Evolutionary conservation across 148 eudicot species (phyloP).

Genomic region (Nyssa sinensis): DNA sequence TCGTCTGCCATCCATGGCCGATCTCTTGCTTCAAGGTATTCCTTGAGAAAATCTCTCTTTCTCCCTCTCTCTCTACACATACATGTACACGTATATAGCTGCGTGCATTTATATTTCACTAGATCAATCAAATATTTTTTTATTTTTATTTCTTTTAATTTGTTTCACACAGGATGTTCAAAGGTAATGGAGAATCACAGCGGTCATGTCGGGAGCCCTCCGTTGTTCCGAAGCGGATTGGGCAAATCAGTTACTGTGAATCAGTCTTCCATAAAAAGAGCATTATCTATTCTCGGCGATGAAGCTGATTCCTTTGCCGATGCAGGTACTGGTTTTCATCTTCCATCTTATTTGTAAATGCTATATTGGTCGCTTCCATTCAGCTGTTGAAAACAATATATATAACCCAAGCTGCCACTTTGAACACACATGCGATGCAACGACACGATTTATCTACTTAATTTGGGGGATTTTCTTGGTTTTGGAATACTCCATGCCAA

Average conservation of each 20-base stretch:
- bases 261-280: conserved; percentile 53
- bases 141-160: neutral
- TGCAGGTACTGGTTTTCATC: conserved; percentile 16
- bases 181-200: conserved; percentile 33
- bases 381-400: neutral
- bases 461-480: conserved; percentile 1
- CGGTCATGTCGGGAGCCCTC: conserved; percentile 19
- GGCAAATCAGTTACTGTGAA: conserved; percentile 54
- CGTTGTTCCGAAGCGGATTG: conserved; percentile 53
- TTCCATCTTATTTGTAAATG: neutral
- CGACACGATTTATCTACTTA: neutral
- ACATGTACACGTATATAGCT: neutral
- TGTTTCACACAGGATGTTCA: conserved; percentile 42
- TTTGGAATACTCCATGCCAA: neutral
- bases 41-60: neutral
- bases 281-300: conserved; percentile 45
- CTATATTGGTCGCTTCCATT: neutral
- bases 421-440: too few species aligned
- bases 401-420: neutral
- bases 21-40: conserved; percentile 65
- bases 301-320: conserved; percentile 16
- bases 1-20: conserved; percentile 63
- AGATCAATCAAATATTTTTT: neutral
- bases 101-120: neutral
- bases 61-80: conserved; percentile 7